Evolutionary conservation across 345 rosid genomes (phyloP).

Genomic region (Acer saccharum): DNA sequence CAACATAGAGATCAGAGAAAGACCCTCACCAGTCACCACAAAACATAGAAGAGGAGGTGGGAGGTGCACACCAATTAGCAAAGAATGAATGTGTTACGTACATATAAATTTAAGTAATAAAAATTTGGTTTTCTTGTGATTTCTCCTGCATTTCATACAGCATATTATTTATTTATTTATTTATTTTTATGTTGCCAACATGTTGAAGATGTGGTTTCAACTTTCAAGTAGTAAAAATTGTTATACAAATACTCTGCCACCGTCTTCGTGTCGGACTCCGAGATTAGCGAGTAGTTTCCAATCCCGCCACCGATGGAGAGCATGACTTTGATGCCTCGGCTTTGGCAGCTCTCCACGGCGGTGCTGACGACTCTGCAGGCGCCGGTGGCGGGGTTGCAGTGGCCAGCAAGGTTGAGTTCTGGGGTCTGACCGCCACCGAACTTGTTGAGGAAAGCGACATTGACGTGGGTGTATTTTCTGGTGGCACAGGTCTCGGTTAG

Average conservation of each 20-base stretch:
- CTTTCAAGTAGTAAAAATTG: too few relatives aligned
- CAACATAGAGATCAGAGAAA: too few relatives aligned
- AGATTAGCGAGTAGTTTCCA: constrained; percentile 49
- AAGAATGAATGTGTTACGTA: too few relatives aligned
- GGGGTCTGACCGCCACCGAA: constrained; percentile 57
- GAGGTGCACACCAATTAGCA: too few relatives aligned
- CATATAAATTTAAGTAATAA: too few relatives aligned
- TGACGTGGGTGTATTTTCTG: constrained; percentile 45
- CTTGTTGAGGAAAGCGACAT: constrained; percentile 53
- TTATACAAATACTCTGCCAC: constrained; percentile 45
- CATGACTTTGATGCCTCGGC: constrained; percentile 54
- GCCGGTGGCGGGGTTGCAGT: constrained; percentile 46
- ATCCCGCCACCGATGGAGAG: constrained; percentile 62
- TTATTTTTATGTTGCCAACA: too few relatives aligned
- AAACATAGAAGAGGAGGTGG: too few relatives aligned
- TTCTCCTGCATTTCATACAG: too few relatives aligned
- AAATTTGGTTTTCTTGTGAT: too few relatives aligned
- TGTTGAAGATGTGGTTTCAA: too few relatives aligned
- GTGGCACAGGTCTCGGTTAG: constrained; percentile 48
- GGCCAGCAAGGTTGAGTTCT: constrained; percentile 57
- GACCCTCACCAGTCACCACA: too few relatives aligned
- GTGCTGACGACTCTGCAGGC: constrained; percentile 41
- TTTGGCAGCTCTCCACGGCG: constrained; percentile 44
- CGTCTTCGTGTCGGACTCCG: constrained; percentile 42
- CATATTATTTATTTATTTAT: too few relatives aligned